Evolutionary conservation across 805 yeast species (phyloP).

Genomic region (Saturnispora bothae): DNA sequence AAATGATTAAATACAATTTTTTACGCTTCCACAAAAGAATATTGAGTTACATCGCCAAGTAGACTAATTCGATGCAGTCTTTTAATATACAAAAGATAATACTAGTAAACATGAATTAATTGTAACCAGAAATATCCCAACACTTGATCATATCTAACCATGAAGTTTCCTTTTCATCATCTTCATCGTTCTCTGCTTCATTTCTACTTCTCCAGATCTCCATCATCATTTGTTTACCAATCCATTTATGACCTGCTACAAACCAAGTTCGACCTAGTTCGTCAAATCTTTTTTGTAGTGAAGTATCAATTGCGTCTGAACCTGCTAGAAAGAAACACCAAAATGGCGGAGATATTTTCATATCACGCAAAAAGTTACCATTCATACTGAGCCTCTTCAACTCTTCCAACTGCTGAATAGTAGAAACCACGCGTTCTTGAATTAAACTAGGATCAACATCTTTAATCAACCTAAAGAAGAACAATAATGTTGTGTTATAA

Average conservation of each 20-base stretch:
- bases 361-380: constrained; percentile 14
- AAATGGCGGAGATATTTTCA: constrained; percentile 31
- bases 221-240: constrained; percentile 41
- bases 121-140: constrained; percentile 36
- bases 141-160: constrained; percentile 46
- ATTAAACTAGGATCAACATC: constrained; percentile 27
- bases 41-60: no score
- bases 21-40: no score
- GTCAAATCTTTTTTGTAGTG: constrained; percentile 26
- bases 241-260: constrained; percentile 36
- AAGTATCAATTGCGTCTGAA: constrained; percentile 28
- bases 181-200: constrained; percentile 15
- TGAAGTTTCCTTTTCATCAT: constrained; percentile 26
- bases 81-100: no score
- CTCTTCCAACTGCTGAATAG: constrained; percentile 29
- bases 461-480: constrained; percentile 37
- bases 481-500: constrained; percentile 35
- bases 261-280: constrained; percentile 26
- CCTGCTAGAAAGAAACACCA: constrained; percentile 41
- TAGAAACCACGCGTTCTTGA: constrained; percentile 27
- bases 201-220: constrained; percentile 41
- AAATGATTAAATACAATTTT: no score
- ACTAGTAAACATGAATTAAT: no score
- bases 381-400: constrained; percentile 17
- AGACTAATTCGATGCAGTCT: no score